Conservation (phyloP, 805 yeast species). For the Teunomyces kruisii region DNA sequence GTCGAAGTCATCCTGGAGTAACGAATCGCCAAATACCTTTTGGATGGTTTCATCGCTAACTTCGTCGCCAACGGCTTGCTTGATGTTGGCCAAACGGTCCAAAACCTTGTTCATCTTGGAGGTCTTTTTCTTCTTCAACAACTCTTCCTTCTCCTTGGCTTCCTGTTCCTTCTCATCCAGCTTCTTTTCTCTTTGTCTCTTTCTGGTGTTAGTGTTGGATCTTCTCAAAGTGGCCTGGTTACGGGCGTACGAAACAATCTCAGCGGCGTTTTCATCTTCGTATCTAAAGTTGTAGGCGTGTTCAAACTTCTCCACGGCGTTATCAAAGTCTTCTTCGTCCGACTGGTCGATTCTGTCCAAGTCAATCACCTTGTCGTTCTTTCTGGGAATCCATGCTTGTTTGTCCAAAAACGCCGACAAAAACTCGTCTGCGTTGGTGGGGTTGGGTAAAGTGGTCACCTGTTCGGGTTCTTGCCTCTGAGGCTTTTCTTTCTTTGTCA, state of each 20-base stretch:
- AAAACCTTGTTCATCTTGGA: conserved; percentile 75
- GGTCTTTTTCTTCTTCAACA: conserved; percentile 68
- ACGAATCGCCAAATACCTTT: conserved; percentile 67
- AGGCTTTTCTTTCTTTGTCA: conserved; percentile 52
- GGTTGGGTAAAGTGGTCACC: conserved; percentile 58
- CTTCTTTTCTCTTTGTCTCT: conserved; percentile 76
- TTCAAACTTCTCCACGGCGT: conserved; percentile 88
- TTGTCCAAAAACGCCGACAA: conserved; percentile 67
- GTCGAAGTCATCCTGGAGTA: conserved; percentile 85
- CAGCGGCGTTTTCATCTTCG: conserved; percentile 89
- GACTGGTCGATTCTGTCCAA: conserved; percentile 51
- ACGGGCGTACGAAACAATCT: conserved; percentile 93
- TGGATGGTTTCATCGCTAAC: conserved; percentile 58
- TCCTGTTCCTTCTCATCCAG: conserved; percentile 52
- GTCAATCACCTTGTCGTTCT: conserved; percentile 56
- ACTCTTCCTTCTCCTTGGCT: conserved; percentile 55
- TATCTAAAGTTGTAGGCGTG: conserved; percentile 91
- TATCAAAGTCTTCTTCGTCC: conserved; percentile 85
- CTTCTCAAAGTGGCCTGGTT: conserved; percentile 89
- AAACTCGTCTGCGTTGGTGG: conserved; percentile 63
- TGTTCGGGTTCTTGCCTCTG: conserved; percentile 21
- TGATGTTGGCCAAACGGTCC: conserved; percentile 64
- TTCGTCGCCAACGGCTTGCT: conserved; percentile 67
- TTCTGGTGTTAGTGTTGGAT: conserved; percentile 68
- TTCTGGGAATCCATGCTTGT: conserved; percentile 88